A percentile compares a stretch with the other conserved stretches of the same genome.
Conservation (phyloP, 768 basidiomycete genomes). For the Suillus luteus region DNA sequence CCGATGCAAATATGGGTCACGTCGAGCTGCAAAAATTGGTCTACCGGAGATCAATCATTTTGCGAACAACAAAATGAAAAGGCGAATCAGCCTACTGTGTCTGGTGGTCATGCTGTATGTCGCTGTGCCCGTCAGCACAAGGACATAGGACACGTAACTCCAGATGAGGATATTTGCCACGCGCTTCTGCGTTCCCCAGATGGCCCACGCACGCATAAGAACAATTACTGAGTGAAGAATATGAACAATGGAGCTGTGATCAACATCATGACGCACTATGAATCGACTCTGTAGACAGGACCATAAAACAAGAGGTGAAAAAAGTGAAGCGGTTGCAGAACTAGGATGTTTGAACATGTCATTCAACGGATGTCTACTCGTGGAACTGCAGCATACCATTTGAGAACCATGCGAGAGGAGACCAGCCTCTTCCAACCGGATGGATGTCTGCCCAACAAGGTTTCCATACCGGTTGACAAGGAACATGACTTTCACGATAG, state of each 20-base stretch:
- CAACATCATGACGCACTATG: conserved; percentile 19
- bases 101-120: not conserved
- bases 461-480: conserved; percentile 23
- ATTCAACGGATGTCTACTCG: not conserved
- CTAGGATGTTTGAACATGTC: conserved; percentile 10
- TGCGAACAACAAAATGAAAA: not conserved
- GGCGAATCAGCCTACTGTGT: not conserved
- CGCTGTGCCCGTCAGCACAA: conserved; percentile 8
- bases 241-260: not conserved
- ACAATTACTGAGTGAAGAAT: conserved; percentile 22
- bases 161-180: not conserved
- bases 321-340: conserved; percentile 19
- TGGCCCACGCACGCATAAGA: conserved; percentile 27
- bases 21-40: conserved; percentile 15
- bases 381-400: conserved; percentile 12
- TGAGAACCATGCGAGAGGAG: conserved; percentile 19
- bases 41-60: conserved; percentile 2
- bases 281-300: conserved; percentile 23
- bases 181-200: conserved; percentile 20
- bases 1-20: conserved; percentile 18
- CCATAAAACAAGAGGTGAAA: conserved; percentile 5
- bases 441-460: conserved; percentile 23
- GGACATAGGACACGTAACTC: conserved; percentile 17
- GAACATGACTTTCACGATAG: conserved; percentile 18
- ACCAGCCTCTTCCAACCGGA: conserved; percentile 26